These are phyloP conservation scores for Carpinus viminea DNA, from an alignment of 306 rosid species.

Conservation along the genomic window DNA sequence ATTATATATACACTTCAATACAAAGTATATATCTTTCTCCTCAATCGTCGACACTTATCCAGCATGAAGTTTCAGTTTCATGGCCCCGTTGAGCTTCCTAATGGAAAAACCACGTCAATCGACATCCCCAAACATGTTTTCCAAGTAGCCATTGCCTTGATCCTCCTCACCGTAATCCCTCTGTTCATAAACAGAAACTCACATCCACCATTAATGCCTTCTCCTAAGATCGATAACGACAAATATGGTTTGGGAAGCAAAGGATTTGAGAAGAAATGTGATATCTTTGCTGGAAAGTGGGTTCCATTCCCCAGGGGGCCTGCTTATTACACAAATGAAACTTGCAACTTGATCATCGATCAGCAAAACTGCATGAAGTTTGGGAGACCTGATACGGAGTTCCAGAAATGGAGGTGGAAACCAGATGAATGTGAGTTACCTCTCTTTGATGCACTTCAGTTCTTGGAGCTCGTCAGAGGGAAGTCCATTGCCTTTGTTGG, in stretches of 20 bases:
- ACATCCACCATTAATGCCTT: slow-evolving; percentile 22
- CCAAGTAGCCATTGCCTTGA: slow-evolving; percentile 23
- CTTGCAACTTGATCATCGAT: slow-evolving; percentile 59
- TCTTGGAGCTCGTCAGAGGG: slow-evolving; percentile 62
- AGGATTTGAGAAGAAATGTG: slow-evolving; percentile 38
- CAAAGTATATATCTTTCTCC: slow-evolving; percentile 7
- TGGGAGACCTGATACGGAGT: slow-evolving; percentile 71
- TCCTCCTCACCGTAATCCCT: slow-evolving; percentile 33
- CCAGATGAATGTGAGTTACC: slow-evolving; percentile 85
- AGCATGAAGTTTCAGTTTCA: slow-evolving; percentile 42
- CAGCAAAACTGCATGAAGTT: slow-evolving; percentile 82
- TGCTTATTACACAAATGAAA: slow-evolving; percentile 54
- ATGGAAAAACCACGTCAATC: slow-evolving; percentile 31
- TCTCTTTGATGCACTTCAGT: slow-evolving; percentile 62
- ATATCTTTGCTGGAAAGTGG: slow-evolving; percentile 75
- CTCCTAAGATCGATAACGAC: slow-evolving; percentile 18
- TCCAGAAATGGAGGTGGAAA: slow-evolving; percentile 81
- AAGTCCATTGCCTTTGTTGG: slow-evolving; percentile 87
- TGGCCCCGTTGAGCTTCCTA: slow-evolving; percentile 12
- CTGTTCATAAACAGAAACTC: slow-evolving; percentile 38
- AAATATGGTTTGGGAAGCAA: slow-evolving; percentile 7
- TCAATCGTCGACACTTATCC: slow-evolving; percentile 2
- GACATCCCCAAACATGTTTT: slow-evolving; percentile 20
- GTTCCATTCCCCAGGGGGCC: slow-evolving; percentile 51
- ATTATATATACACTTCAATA: not conserved